Conservation (phyloP, 805 yeast genomes). For the Metschnikowia santaceciliae region DNA sequence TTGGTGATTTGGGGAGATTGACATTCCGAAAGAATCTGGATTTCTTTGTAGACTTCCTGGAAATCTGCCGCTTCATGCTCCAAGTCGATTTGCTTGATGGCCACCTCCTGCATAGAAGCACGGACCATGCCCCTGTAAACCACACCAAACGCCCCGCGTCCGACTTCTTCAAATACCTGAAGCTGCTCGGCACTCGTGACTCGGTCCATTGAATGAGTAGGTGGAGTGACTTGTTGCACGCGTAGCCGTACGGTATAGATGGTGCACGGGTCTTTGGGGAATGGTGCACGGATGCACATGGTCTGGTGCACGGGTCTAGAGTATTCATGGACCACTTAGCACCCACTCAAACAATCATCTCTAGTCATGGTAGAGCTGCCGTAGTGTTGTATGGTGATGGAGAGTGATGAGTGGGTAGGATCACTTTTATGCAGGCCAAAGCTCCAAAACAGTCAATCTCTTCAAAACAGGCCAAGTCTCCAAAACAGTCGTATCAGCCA, state of each 20-base stretch:
- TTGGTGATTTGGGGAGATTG: conserved; percentile 57
- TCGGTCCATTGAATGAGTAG: conserved; percentile 8
- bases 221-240: background rate
- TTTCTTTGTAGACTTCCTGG: conserved; percentile 69
- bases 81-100: conserved; percentile 65
- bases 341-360: too few species aligned
- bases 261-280: background rate
- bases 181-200: conserved; percentile 35
- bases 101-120: conserved; percentile 43
- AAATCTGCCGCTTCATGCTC: conserved; percentile 63
- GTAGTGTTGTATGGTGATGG: too few species aligned
- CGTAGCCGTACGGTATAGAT: background rate
- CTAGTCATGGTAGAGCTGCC: too few species aligned
- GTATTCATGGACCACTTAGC: background rate
- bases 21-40: conserved; percentile 65
- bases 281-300: background rate
- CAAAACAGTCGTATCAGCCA: too few species aligned
- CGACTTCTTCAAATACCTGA: conserved; percentile 52
- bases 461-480: too few species aligned
- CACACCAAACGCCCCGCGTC: conserved; percentile 76
- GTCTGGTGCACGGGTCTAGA: background rate
- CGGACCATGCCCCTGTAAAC: conserved; percentile 62
- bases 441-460: too few species aligned
- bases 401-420: too few species aligned
- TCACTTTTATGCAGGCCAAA: too few species aligned